Evolutionary conservation across 768 basidiomycete genomes (phyloP).

Genomic region (Mycena belliarum): DNA sequence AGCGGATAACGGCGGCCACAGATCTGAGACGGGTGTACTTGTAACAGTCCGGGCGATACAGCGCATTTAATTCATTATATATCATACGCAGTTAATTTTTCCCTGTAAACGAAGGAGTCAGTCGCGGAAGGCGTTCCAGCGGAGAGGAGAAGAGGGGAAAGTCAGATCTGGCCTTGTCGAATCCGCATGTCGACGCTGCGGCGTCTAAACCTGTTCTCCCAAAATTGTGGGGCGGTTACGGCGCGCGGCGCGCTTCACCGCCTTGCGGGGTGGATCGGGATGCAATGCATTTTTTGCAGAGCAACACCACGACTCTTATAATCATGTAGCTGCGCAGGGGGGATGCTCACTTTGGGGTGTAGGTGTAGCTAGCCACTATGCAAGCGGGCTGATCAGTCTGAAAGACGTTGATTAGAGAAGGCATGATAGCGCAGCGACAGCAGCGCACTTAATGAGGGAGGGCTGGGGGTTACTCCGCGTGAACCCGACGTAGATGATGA

Average conservation of each 20-base stretch:
- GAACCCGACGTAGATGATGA: conserved; percentile 95
- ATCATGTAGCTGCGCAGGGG: conserved; percentile 40
- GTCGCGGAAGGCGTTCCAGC: not conserved
- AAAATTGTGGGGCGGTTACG: conserved; percentile 46
- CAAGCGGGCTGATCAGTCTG: conserved; percentile 93
- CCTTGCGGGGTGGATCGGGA: conserved; percentile 32
- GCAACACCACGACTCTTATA: conserved; percentile 70
- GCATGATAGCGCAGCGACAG: not conserved
- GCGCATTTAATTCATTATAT: conserved; percentile 15
- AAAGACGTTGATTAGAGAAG: conserved; percentile 11
- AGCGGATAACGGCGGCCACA: conserved; percentile 76
- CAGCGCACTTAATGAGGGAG: conserved; percentile 88
- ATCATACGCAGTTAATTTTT: conserved; percentile 11
- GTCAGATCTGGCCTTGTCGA: conserved; percentile 91
- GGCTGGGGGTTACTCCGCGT: conserved; percentile 92
- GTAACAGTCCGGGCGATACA: conserved; percentile 29
- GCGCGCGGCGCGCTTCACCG: conserved; percentile 20
- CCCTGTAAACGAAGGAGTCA: conserved; percentile 4
- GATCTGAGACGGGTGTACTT: conserved; percentile 79
- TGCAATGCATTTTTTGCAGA: conserved; percentile 27
- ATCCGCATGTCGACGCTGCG: conserved; percentile 52
- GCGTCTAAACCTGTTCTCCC: conserved; percentile 51
- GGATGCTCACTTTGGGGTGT: conserved; percentile 35
- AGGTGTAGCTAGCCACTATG: conserved; percentile 44
- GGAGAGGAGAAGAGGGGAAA: conserved; percentile 22